These are phyloP conservation scores for Anthostomella pinea DNA, from an alignment of 2,329 filamentous ascomycete genomes.

Conservation along the genomic window DNA sequence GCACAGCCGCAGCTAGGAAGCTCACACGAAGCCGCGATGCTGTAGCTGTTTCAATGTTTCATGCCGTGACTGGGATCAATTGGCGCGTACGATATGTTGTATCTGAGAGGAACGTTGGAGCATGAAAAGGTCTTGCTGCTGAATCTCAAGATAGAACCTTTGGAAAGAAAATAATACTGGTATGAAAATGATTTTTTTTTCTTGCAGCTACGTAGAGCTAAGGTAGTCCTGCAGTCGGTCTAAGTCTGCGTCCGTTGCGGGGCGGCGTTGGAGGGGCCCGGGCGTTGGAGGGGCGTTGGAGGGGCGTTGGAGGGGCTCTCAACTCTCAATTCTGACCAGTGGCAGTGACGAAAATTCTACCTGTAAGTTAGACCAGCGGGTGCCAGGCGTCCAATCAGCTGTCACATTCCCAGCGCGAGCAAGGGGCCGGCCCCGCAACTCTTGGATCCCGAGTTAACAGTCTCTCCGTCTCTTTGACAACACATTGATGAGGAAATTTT, in stretches of 20 bases:
- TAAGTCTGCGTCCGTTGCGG: too few relatives aligned
- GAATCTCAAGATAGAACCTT: background rate
- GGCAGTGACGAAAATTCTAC: too few relatives aligned
- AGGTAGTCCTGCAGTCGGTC: too few relatives aligned
- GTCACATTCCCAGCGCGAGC: background rate
- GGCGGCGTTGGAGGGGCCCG: too few relatives aligned
- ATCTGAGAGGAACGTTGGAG: background rate
- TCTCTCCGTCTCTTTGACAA: too few relatives aligned
- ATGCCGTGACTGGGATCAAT: constrained; percentile 15
- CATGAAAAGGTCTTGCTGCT: background rate
- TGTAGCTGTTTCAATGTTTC: constrained; percentile 20
- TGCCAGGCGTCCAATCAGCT: background rate
- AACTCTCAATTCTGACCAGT: too few relatives aligned
- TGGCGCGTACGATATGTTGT: constrained; percentile 1
- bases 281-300: too few relatives aligned
- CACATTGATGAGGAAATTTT: too few relatives aligned
- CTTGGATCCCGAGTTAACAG: background rate
- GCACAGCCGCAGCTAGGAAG: constrained; percentile 21
- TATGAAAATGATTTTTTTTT: constrained; percentile 3
- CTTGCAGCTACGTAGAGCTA: too few relatives aligned
- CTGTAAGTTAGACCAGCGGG: too few relatives aligned
- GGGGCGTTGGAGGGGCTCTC: too few relatives aligned
- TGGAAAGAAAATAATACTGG: background rate
- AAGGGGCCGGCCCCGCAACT: too few relatives aligned
- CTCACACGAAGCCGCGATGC: constrained; percentile 23